Base-by-base conservation (phyloP, 2,329 filamentous ascomycete species). In the Hysterium pulicare region DNA sequence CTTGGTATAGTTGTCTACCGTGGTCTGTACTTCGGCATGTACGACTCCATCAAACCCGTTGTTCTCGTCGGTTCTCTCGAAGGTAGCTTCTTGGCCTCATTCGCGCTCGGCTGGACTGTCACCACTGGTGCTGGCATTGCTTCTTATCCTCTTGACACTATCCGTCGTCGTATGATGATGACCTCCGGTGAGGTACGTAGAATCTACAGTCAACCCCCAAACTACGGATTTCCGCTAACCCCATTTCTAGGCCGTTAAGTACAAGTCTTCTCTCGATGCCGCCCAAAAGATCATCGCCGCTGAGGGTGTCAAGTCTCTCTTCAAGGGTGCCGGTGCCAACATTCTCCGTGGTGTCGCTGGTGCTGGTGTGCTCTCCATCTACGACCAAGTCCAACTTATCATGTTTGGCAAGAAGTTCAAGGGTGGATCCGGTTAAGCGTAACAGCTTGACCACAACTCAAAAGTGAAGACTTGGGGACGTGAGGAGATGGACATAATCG, bases 121-220 rank as follows among this genome's bases (percentile, higher is more conserved):
- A 98, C 93, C 80, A 98, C 93, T 74, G 93, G 87, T 94, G 93
- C 93, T 76, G 93, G 93, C 95, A 95, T 98, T 76, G 93, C 93
- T 78, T 97, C 93, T 70, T 98, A 98, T 83, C 93, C 93, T 80
- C 90, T 98, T 72, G 93, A 98, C 78, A 98, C 93, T 71, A 90
- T 98, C 82, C 93, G 93, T 84, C 90, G 93, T 84, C 93, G 93
- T 81, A 98, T 98, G 93, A 98, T 98, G 93, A 98, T 98, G 93
- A 98, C 93, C 68, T 85, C 82, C 60, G 81, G 81, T 75, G 81
- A 84, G 75, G 76, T 79, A 69, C 63, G 75, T 73, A 55, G 31
- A 38, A 47, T 3, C 15, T 11, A 4, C 16, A 16, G 22, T 30
- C 4, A 32, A 21, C 21, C 39, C 33, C 34, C 30, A 39, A 35